These are phyloP conservation scores for Colletotrichum agaves DNA, from an alignment of 2,329 filamentous ascomycete genomes.

Conservation along the genomic window DNA sequence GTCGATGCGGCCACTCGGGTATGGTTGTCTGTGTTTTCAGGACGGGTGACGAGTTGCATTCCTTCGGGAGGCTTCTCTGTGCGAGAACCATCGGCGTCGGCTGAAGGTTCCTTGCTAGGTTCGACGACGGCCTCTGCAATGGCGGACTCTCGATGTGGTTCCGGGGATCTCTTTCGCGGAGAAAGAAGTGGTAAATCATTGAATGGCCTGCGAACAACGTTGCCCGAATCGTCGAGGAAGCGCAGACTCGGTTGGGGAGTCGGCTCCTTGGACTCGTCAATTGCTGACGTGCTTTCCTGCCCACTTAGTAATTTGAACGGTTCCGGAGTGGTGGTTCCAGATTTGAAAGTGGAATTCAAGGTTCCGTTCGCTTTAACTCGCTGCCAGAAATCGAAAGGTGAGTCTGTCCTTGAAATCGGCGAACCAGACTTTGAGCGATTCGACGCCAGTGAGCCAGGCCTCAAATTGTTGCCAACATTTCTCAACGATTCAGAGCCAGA, in stretches of 20 bases:
- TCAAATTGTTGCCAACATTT: not conserved
- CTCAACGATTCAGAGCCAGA: not conserved
- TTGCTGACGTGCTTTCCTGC: not conserved
- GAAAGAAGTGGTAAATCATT: slow-evolving; percentile 43
- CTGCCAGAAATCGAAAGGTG: slow-evolving; percentile 53
- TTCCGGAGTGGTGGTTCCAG: not conserved
- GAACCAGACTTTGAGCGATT: slow-evolving; percentile 28
- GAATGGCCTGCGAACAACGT: slow-evolving; percentile 58
- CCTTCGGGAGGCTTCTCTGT: too few species aligned
- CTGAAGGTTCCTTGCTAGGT: too few species aligned
- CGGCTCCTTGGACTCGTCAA: slow-evolving; percentile 15
- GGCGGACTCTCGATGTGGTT: not conserved
- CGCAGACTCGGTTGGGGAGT: slow-evolving; percentile 34
- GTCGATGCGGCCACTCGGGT: slow-evolving; percentile 1
- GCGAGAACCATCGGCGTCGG: too few species aligned
- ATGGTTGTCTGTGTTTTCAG: too few species aligned
- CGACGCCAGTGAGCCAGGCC: not conserved
- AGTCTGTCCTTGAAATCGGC: slow-evolving; percentile 33
- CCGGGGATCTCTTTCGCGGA: not conserved
- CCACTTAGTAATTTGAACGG: not conserved
- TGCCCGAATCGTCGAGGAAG: slow-evolving; percentile 54
- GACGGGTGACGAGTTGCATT: too few species aligned
- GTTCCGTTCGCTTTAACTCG: slow-evolving; percentile 47
- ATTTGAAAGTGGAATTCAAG: not conserved
- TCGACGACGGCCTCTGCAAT: not conserved